A percentile compares a stretch with the other conserved stretches of the same genome.
These are phyloP conservation scores for Carpinus viminea DNA, from an alignment of 306 rosid genomes.

Conservation along the genomic window DNA sequence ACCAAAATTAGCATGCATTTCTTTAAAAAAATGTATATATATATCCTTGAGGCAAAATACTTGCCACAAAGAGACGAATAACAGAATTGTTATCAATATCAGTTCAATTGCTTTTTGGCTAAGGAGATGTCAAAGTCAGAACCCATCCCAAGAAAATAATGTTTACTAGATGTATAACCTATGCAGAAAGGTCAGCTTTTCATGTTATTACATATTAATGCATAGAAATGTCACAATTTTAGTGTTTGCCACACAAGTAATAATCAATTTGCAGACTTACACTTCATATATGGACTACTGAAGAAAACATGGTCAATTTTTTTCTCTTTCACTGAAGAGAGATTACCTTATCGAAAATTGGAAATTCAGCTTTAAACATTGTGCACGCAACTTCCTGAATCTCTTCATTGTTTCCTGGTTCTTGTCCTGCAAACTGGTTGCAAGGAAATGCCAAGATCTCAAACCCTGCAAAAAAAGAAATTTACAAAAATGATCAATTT, in stretches of 20 bases:
- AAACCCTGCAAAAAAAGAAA: constrained; percentile 44
- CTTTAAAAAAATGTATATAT: not conserved
- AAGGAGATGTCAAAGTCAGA: not conserved
- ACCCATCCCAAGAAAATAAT: not conserved
- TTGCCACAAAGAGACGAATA: not conserved
- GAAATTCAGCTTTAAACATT: constrained; percentile 83
- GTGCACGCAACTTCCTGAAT: constrained; percentile 78
- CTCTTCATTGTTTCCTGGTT: constrained; percentile 79
- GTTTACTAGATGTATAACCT: not conserved
- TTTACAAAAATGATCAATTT: not conserved
- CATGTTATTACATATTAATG: not conserved
- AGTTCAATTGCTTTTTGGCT: not conserved
- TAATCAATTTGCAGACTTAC: not conserved
- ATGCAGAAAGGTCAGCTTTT: not conserved
- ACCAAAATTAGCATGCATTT: constrained; percentile 16
- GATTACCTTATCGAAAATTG: constrained; percentile 83
- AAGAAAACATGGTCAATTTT: not conserved
- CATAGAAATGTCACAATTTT: not conserved
- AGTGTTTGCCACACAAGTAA: not conserved
- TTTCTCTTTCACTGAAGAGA: constrained; percentile 17
- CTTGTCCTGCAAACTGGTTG: constrained; percentile 89
- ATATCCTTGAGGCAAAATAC: not conserved
- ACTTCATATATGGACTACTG: not conserved
- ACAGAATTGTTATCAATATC: not conserved
- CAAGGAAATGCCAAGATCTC: constrained; percentile 98